Conservation (phyloP, 2,329 filamentous ascomycete genomes). For the Pseudogymnoascus sp. region DNA sequence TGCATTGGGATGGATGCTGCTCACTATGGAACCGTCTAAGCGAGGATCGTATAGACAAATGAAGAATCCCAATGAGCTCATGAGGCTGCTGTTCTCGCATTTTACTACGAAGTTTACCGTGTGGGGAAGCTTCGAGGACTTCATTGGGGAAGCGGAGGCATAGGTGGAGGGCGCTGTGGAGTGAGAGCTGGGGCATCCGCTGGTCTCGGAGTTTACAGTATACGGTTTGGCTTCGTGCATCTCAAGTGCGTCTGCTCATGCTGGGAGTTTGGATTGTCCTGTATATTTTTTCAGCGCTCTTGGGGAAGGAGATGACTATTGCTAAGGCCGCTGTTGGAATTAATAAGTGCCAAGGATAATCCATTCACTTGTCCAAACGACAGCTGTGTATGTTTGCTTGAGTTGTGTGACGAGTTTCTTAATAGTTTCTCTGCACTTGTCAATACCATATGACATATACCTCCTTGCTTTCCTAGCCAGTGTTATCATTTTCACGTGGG, state of each 20-base stretch:
- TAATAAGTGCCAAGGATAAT: not conserved
- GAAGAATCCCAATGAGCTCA: constrained; percentile 1
- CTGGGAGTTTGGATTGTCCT: not conserved
- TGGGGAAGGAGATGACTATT: not conserved
- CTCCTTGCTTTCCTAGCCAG: not conserved
- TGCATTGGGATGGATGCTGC: constrained; percentile 1
- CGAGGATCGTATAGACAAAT: constrained; percentile 1
- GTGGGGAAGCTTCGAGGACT: constrained; percentile 2
- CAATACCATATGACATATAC: not conserved
- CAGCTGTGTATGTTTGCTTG: not conserved
- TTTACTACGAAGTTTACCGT: constrained; percentile 2
- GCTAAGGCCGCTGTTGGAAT: not conserved
- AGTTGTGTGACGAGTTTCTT: not conserved
- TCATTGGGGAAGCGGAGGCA: not conserved
- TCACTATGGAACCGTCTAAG: constrained; percentile 4
- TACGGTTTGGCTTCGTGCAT: not conserved
- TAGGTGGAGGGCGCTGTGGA: not conserved
- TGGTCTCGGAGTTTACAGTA: not conserved
- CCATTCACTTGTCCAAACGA: not conserved
- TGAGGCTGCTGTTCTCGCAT: constrained; percentile 5
- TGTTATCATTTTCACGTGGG: not conserved
- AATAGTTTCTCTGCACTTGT: not conserved
- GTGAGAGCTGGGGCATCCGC: not conserved
- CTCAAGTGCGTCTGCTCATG: not conserved
- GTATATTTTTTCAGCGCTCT: not conserved